Evolutionary conservation across 2,329 filamentous ascomycete genomes (phyloP), one percentile per base, ranked within the genome.

Genomic region (Delphinella strobiligena): DNA sequence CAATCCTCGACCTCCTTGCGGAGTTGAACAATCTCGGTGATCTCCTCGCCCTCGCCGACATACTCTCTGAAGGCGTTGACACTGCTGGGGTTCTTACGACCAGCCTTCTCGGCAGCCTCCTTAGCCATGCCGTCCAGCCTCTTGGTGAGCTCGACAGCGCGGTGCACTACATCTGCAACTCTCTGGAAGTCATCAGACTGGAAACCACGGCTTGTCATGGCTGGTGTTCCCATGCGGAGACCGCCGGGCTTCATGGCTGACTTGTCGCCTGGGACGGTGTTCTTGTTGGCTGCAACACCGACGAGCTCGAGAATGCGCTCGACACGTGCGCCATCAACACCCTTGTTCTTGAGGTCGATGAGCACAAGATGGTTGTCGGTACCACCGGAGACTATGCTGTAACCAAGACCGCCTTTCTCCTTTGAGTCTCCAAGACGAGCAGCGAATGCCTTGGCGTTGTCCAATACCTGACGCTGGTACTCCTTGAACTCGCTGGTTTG

Each of bases 231-330:
- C 66, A 98, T 88, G 49, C 91, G 81, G 48, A 98, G 72, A 47
- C 91, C 91, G 49, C 89, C 89, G 11, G 91, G 91, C 48, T 89
- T 85, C 56, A 98, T 75, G 1, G 91, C 91, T 1, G 87, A 94
- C 58, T 81, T 85, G 65, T 98, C 91, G 48, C 91, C 91, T 31
- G 91, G 91, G 44, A 94, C 91, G 45, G 85, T 82, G 78, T 98
- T 98, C 80, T 98, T 98, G 80, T 98, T 98, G 77, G 87, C 93
- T 47, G 91, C 88, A 63, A 98, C 91, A 55, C 91, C 91, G 55
- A 98, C 91, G 14, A 98, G 78, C 47, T 68, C 73, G 60, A 84
- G 76, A 58, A 52, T 45, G 17, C 87, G 78, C 61, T 47, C 45
- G n/a, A 47, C 45, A 36, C 45, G 42, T 2, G 45, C 89, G 52